A percentile compares a stretch with the other conserved stretches of the same genome.
These are phyloP conservation scores for Effrenium voratum DNA, from an alignment of 73 alveolate species.

Conservation along the genomic window DNA sequence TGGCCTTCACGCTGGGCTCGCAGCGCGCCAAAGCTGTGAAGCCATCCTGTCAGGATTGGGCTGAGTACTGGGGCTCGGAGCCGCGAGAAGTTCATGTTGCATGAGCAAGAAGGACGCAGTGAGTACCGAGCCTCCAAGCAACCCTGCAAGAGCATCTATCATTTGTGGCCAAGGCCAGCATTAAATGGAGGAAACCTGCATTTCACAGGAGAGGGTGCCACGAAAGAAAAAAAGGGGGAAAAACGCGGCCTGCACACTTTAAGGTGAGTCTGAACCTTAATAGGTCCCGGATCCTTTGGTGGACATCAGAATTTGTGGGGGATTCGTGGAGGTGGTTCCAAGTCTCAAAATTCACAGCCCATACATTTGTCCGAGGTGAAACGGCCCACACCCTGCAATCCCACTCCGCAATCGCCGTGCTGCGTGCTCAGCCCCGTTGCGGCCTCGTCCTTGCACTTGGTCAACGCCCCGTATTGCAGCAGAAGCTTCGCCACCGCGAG, in stretches of 20 bases:
- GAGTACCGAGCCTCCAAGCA: too few relatives aligned
- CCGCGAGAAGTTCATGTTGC: too few relatives aligned
- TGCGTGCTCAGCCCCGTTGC: not conserved
- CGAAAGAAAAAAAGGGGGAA: too few relatives aligned
- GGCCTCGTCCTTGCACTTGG: slow-evolving; percentile 91
- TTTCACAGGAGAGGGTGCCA: too few relatives aligned
- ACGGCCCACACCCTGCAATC: not conserved
- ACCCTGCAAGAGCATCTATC: too few relatives aligned
- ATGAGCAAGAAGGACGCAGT: too few relatives aligned
- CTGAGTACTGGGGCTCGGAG: too few relatives aligned
- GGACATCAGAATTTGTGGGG: not conserved
- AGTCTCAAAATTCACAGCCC: not conserved
- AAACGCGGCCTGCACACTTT: too few relatives aligned
- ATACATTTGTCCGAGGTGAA: not conserved
- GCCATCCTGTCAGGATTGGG: slow-evolving; percentile 48
- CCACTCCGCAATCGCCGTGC: not conserved
- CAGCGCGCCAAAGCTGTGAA: slow-evolving; percentile 77
- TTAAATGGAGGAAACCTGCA: too few relatives aligned
- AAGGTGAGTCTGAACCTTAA: not conserved
- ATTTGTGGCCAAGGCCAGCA: too few relatives aligned
- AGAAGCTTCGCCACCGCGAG: slow-evolving; percentile 71
- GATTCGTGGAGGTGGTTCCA: not conserved
- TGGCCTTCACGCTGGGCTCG: slow-evolving; percentile 64
- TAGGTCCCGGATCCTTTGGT: not conserved
- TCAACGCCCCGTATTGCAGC: slow-evolving; percentile 65